These are phyloP conservation scores for Anacardium occidentale DNA, from an alignment of 345 rosid species.

Conservation along the genomic window DNA sequence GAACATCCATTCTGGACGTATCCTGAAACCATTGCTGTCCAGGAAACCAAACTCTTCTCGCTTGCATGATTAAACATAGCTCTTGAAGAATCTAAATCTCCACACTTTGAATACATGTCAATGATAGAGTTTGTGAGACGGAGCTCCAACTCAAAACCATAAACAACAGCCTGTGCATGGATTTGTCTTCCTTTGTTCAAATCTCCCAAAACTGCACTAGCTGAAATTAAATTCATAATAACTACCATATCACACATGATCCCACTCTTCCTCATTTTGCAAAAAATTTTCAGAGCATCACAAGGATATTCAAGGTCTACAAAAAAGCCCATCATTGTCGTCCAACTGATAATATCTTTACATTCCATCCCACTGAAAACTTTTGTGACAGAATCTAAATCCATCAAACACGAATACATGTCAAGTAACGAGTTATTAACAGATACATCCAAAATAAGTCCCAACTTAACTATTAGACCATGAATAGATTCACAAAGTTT, in stretches of 20 bases:
- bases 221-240: conserved; percentile 37
- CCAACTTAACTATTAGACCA: conserved; percentile 36
- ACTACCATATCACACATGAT: conserved; percentile 31
- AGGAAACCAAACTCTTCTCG: conserved; percentile 41
- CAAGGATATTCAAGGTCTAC: conserved; percentile 32
- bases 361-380: conserved; percentile 30
- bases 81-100: conserved; percentile 39
- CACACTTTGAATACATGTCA: conserved; percentile 46
- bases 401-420: conserved; percentile 40
- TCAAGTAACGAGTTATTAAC: conserved; percentile 39
- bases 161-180: conserved; percentile 38
- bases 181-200: conserved; percentile 38
- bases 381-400: conserved; percentile 30
- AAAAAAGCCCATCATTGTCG: conserved; percentile 40
- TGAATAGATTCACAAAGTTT: conserved; percentile 30
- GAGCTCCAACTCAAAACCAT: conserved; percentile 29
- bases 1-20: conserved; percentile 33
- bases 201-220: conserved; percentile 38
- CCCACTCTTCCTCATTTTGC: conserved; percentile 25
- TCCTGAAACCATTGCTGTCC: conserved; percentile 49
- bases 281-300: conserved; percentile 33
- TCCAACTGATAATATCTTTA: conserved; percentile 45
- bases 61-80: conserved; percentile 30
- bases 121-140: conserved; percentile 38
- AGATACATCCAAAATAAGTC: conserved; percentile 27